A percentile compares a stretch with the other conserved stretches of the same genome.
Conservation (phyloP, 257 asterid species). For the Fraxinus quadrangulata region DNA sequence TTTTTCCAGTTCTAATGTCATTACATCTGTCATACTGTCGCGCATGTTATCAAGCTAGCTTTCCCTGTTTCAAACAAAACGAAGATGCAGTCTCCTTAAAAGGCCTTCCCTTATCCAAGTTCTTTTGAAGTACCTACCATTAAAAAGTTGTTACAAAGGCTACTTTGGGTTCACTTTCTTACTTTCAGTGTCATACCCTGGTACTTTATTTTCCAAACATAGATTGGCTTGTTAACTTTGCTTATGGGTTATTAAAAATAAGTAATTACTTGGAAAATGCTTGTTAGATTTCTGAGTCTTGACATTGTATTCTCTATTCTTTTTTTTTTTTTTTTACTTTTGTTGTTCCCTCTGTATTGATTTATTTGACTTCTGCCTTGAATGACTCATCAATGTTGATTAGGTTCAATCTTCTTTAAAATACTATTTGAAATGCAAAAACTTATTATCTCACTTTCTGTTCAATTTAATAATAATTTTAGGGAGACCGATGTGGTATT, state of each 20-base stretch:
- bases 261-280: neutral
- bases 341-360: conserved; percentile 10
- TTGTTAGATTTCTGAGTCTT: conserved; percentile 6
- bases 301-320: conserved; percentile 6
- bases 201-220: neutral
- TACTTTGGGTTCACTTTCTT: neutral
- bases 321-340: conserved; percentile 22
- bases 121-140: neutral
- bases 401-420: neutral
- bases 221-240: neutral
- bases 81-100: neutral
- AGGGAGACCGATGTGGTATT: conserved; percentile 97
- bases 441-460: conserved; percentile 28
- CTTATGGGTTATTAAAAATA: neutral
- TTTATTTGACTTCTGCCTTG: conserved; percentile 12
- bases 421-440: conserved; percentile 1
- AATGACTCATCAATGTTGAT: neutral
- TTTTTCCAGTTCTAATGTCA: neutral
- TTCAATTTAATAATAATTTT: conserved; percentile 27
- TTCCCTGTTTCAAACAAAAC: neutral
- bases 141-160: neutral
- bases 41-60: neutral
- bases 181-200: neutral
- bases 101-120: neutral
- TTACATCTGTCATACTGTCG: neutral